Conservation (phyloP, 2,329 filamentous ascomycete genomes). For the Conoideocrella luteorostrata region DNA sequence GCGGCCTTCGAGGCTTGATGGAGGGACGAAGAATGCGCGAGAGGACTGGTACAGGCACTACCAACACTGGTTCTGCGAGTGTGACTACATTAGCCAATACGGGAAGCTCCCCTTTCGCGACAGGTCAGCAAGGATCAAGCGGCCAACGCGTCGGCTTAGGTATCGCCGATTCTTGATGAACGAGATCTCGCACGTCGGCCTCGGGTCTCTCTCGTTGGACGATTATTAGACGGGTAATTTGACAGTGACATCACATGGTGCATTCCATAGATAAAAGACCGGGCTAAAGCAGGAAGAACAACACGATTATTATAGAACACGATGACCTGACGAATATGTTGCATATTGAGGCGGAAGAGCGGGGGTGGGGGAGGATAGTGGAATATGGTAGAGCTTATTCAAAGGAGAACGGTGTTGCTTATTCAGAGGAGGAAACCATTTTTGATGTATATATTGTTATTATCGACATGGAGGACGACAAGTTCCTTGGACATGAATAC, state of each 20-base stretch:
- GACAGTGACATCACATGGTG: too few relatives aligned
- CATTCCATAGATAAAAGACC: too few relatives aligned
- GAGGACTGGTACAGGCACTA: slow-evolving; percentile 47
- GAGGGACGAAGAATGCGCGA: slow-evolving; percentile 84
- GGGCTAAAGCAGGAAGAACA: too few relatives aligned
- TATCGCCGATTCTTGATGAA: slow-evolving; percentile 39
- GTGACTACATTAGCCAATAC: slow-evolving; percentile 16
- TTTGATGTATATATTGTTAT: slow-evolving; percentile 9
- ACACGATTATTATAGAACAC: too few relatives aligned
- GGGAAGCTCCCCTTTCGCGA: slow-evolving; percentile 13
- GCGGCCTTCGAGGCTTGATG: slow-evolving; percentile 87
- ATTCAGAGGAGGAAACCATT: slow-evolving; percentile 5
- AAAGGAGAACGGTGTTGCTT: not conserved
- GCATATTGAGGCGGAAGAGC: not conserved
- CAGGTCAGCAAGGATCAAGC: slow-evolving; percentile 16
- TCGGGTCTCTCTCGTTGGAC: too few relatives aligned
- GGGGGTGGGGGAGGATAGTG: too few relatives aligned
- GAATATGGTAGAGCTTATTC: too few relatives aligned
- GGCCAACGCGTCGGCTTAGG: slow-evolving; percentile 43
- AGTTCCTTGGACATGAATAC: not conserved
- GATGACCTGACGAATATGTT: not conserved
- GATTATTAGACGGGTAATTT: too few relatives aligned
- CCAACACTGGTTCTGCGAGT: too few relatives aligned
- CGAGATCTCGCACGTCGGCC: not conserved
- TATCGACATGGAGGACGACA: not conserved